Conservation (phyloP, 164 flowering plant genomes). For the Vitis amurensis region DNA sequence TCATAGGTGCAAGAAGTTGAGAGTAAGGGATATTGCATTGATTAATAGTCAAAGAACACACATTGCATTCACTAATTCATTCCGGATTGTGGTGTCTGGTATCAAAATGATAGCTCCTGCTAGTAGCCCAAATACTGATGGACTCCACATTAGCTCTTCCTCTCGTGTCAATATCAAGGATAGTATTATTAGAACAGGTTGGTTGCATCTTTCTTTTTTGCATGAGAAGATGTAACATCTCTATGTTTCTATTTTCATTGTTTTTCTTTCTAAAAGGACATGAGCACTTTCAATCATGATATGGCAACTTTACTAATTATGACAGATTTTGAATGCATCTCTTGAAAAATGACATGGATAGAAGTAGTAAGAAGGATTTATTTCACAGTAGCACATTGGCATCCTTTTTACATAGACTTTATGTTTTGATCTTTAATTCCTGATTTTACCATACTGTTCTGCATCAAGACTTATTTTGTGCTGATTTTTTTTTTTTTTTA, state of each 20-base stretch:
- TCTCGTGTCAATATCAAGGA: slow-evolving; percentile 51
- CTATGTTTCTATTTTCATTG: background rate
- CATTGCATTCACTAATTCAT: slow-evolving; percentile 69
- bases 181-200: slow-evolving; percentile 70
- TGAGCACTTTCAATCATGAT: background rate
- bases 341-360: no score
- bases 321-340: no score
- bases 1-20: slow-evolving; percentile 73
- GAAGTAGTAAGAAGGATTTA: no score
- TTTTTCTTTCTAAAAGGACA: background rate
- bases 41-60: slow-evolving; percentile 88
- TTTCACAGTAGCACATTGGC: no score
- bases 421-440: no score
- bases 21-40: slow-evolving; percentile 42
- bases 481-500: background rate
- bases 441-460: background rate
- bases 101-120: slow-evolving; percentile 64
- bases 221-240: no score
- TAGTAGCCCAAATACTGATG: slow-evolving; percentile 92
- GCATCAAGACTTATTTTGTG: background rate
- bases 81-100: slow-evolving; percentile 45
- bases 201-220: slow-evolving; percentile 1
- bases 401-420: no score
- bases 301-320: background rate
- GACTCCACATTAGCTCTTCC: slow-evolving; percentile 81